Conservation (phyloP, 1,284 basidiomycete genomes). For the Ceratobasidium papillatum region DNA sequence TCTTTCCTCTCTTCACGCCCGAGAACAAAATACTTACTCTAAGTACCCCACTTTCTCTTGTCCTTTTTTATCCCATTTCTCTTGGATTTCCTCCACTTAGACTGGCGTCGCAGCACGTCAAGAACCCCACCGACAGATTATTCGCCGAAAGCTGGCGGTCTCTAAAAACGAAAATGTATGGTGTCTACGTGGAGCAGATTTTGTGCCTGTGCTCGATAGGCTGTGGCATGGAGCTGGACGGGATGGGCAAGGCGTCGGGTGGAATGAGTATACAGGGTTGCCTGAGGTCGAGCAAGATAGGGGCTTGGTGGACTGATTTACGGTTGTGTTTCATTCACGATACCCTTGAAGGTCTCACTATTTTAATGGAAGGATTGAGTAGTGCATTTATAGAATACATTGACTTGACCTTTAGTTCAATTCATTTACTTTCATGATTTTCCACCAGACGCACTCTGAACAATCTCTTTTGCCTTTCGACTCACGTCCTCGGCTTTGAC, state of each 20-base stretch:
- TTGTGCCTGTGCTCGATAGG: slow-evolving; percentile 1
- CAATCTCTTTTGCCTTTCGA: slow-evolving; percentile 37
- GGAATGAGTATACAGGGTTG: slow-evolving; percentile 10
- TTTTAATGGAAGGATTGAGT: background rate
- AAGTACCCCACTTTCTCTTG: background rate
- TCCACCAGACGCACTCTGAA: slow-evolving; percentile 6
- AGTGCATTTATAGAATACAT: background rate
- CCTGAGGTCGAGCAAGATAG: background rate
- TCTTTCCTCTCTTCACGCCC: background rate
- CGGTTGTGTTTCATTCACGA: too few species aligned
- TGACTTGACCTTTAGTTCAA: background rate
- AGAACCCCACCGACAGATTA: background rate
- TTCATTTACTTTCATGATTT: background rate
- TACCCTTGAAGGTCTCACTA: too few species aligned
- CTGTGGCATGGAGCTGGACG: slow-evolving; percentile 18
- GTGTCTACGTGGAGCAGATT: slow-evolving; percentile 7
- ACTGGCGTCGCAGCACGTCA: background rate
- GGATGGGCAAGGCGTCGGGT: background rate
- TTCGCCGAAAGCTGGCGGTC: background rate
- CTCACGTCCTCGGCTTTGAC: slow-evolving; percentile 41
- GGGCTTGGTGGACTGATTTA: too few species aligned
- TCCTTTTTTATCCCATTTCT: background rate
- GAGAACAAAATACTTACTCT: too few species aligned
- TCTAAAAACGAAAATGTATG: background rate
- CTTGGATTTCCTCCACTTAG: background rate